phyloP scores from a whole-genome alignment of 2,329 filamentous ascomycete genomes.

The Paecilomyces sp. region DNA sequence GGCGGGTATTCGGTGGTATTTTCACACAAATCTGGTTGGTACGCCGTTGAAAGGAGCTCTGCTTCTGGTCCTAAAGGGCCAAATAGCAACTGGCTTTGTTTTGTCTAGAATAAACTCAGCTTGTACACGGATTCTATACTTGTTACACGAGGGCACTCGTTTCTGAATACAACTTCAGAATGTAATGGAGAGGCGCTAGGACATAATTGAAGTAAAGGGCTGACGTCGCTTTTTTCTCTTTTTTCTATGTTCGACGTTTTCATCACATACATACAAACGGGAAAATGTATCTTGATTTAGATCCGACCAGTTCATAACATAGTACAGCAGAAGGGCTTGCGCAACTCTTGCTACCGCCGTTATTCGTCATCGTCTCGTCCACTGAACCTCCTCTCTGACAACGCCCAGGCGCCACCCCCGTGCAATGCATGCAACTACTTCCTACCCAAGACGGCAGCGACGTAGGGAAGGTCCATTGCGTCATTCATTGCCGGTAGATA shows the following conservation, averaged over 20 bases:
- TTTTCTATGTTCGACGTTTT: neutral
- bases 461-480: neutral
- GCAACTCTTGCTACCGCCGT: neutral
- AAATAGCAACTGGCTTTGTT: too few relatives aligned
- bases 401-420: neutral
- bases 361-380: neutral
- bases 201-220: neutral
- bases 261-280: neutral
- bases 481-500: neutral
- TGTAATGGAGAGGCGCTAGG: neutral
- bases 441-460: neutral
- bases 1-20: neutral
- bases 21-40: too few relatives aligned
- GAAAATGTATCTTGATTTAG: neutral
- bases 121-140: neutral
- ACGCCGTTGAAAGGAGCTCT: too few relatives aligned
- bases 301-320: neutral
- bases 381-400: neutral
- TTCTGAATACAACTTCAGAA: neutral
- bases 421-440: neutral
- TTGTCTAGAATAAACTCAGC: too few relatives aligned
- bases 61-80: too few relatives aligned
- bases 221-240: neutral
- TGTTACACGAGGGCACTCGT: neutral
- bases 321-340: neutral